phyloP scores from a whole-genome alignment of 345 rosid species.

The Turritis glabra region DNA sequence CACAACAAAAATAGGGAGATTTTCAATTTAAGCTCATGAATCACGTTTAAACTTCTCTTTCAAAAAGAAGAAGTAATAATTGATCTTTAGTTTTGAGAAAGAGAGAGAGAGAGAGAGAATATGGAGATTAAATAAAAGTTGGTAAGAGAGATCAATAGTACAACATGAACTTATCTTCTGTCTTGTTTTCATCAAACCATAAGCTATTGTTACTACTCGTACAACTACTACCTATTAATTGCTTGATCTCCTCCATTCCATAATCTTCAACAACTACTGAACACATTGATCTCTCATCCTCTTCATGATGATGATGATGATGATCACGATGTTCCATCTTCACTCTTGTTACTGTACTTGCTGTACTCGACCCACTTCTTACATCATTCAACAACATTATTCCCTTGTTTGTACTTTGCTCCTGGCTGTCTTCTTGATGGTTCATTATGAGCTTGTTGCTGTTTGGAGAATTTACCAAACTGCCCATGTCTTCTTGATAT shows the following conservation, averaged over 20 bases:
- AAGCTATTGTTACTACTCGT: slow-evolving; percentile 46
- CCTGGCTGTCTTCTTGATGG: slow-evolving; percentile 44
- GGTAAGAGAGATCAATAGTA: slow-evolving; percentile 46
- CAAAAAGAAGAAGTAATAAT: neutral
- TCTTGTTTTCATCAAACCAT: slow-evolving; percentile 64
- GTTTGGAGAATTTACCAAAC: slow-evolving; percentile 31
- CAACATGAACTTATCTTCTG: slow-evolving; percentile 53
- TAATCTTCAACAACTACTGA: slow-evolving; percentile 37
- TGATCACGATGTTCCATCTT: slow-evolving; percentile 41
- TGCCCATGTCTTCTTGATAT: slow-evolving; percentile 37
- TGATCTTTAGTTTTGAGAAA: neutral
- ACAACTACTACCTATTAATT: slow-evolving; percentile 57
- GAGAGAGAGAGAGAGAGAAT: neutral
- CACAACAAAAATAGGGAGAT: neutral
- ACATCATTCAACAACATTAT: slow-evolving; percentile 39
- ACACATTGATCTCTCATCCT: slow-evolving; percentile 35
- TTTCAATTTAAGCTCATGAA: neutral
- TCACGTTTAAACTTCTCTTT: neutral
- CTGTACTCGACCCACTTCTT: slow-evolving; percentile 68
- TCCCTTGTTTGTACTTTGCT: slow-evolving; percentile 42
- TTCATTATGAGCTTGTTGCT: slow-evolving; percentile 31
- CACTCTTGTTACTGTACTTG: slow-evolving; percentile 50
- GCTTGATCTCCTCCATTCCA: slow-evolving; percentile 82
- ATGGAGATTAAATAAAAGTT: neutral
- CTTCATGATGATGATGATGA: slow-evolving; percentile 28